Percentiles rank a stretch among this genome's conserved stretches.
phyloP scores from a whole-genome alignment of 768 basidiomycete genomes.

The Lactarius evosmus region DNA sequence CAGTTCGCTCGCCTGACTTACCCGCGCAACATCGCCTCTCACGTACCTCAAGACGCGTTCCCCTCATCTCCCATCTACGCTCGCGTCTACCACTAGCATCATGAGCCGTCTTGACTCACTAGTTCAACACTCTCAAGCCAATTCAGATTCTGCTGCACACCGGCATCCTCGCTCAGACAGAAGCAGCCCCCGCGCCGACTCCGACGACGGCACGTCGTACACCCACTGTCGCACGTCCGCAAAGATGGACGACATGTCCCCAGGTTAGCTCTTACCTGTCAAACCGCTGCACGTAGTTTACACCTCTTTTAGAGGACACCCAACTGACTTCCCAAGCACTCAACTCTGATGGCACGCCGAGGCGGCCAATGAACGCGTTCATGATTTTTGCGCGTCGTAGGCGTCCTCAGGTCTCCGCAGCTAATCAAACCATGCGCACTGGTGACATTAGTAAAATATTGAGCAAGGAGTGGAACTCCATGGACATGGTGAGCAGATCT shows the following conservation, averaged over 20 bases:
- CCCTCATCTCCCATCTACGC: conserved; percentile 6
- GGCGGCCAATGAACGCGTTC: conserved; percentile 91
- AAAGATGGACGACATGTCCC: conserved; percentile 20
- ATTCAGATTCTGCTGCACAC: conserved; percentile 22
- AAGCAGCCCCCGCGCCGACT: conserved; percentile 21
- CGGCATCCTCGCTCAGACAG: conserved; percentile 20
- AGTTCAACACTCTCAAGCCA: conserved; percentile 20
- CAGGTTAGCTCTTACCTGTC: conserved; percentile 12
- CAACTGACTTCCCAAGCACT: conserved; percentile 70
- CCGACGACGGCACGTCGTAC: conserved; percentile 23
- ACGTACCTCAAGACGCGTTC: conserved; percentile 20
- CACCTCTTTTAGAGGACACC: conserved; percentile 23
- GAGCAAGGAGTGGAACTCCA: conserved; percentile 81
- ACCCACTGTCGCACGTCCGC: conserved; percentile 12
- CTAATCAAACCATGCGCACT: conserved; percentile 85
- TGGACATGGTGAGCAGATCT: conserved; percentile 57
- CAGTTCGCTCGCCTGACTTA: conserved; percentile 27
- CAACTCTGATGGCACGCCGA: conserved; percentile 84
- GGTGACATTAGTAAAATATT: conserved; percentile 88
- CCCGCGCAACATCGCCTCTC: conserved; percentile 19
- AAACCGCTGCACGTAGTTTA: neutral
- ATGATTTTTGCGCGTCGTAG: conserved; percentile 88
- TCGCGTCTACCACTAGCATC: conserved; percentile 11
- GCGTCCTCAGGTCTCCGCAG: conserved; percentile 80
- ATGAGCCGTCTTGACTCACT: conserved; percentile 27